Conservation (phyloP, 2,329 filamentous ascomycete species). For the Xylariales sp. region DNA sequence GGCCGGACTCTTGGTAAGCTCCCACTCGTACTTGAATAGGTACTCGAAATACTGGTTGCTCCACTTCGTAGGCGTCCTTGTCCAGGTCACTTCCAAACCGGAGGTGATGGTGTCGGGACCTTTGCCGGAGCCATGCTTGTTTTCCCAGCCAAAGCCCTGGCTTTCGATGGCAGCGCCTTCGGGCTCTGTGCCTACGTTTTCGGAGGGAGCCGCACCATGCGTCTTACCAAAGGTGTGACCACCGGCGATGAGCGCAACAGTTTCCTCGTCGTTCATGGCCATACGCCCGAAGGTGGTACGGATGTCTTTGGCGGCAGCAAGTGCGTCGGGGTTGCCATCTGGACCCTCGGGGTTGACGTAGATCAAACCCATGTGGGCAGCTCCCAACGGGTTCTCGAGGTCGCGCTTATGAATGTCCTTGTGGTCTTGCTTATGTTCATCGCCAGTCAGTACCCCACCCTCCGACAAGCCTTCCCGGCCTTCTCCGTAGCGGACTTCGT, state of each 20-base stretch:
- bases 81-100: constrained; percentile 77
- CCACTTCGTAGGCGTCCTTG: constrained; percentile 70
- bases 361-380: constrained; percentile 72
- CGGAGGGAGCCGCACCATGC: constrained; percentile 63
- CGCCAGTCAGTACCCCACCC: constrained; percentile 27
- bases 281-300: constrained; percentile 71
- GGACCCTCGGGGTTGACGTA: constrained; percentile 81
- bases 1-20: constrained; percentile 68
- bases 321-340: constrained; percentile 64
- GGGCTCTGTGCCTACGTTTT: constrained; percentile 64
- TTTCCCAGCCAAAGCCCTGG: constrained; percentile 71
- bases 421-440: constrained; percentile 22
- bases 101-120: constrained; percentile 71
- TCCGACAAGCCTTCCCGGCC: constrained; percentile 41
- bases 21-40: constrained; percentile 76
- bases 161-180: constrained; percentile 58
- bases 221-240: constrained; percentile 80
- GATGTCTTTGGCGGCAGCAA: constrained; percentile 67
- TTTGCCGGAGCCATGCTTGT: constrained; percentile 59
- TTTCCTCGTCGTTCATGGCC: constrained; percentile 82
- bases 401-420: constrained; percentile 53
- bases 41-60: constrained; percentile 71
- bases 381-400: constrained; percentile 63
- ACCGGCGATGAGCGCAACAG: constrained; percentile 72
- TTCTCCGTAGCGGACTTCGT: constrained; percentile 62